Conservation (phyloP, 768 basidiomycete genomes). For the Lactarius vividus region DNA sequence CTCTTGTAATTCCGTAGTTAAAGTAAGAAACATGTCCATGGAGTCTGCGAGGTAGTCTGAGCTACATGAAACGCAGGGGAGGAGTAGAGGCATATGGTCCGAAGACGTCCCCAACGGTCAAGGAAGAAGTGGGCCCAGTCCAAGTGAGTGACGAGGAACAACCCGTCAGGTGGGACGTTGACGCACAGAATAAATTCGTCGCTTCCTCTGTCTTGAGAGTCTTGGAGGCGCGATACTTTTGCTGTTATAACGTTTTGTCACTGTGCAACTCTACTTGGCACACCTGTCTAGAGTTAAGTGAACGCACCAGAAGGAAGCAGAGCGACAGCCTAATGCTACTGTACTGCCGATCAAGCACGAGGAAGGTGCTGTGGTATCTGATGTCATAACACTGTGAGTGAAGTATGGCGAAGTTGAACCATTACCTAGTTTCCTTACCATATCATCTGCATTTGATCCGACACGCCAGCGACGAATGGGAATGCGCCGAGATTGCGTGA, state of each 20-base stretch:
- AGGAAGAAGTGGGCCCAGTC: neutral
- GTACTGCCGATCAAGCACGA: conserved; percentile 93
- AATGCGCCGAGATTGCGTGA: conserved; percentile 41
- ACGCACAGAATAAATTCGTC: conserved; percentile 74
- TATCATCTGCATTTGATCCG: conserved; percentile 57
- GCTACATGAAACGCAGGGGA: neutral
- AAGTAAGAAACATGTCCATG: conserved; percentile 55
- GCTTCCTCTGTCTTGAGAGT: conserved; percentile 92
- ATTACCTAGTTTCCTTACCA: conserved; percentile 90
- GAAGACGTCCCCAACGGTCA: neutral
- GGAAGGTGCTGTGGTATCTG: conserved; percentile 66
- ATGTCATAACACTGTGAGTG: neutral
- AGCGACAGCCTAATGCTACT: conserved; percentile 33
- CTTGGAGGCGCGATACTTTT: conserved; percentile 96
- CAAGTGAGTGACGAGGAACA: neutral
- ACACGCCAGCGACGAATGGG: conserved; percentile 89
- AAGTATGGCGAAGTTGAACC: neutral
- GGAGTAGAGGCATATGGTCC: neutral
- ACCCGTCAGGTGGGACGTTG: neutral
- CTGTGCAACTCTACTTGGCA: conserved; percentile 84
- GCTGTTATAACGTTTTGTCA: conserved; percentile 81
- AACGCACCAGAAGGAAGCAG: conserved; percentile 2
- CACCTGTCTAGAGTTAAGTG: conserved; percentile 44
- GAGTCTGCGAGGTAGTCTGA: conserved; percentile 96
- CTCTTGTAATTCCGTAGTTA: conserved; percentile 30